Conservation (phyloP, 2,329 filamentous ascomycete species). For the Rutstroemia sp. region DNA sequence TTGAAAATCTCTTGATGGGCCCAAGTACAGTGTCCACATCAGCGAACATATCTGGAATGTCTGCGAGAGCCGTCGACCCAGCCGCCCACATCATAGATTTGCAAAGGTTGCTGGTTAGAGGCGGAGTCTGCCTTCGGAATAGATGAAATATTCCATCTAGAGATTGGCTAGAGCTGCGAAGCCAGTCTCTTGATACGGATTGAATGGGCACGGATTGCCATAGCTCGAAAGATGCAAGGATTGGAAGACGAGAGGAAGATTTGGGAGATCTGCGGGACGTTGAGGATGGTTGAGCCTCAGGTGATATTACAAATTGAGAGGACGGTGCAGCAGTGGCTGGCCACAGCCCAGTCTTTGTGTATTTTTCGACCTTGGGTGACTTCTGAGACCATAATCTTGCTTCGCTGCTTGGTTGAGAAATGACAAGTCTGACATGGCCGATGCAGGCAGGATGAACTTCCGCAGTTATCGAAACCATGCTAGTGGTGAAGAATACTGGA, state of each 20-base stretch:
- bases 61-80: too few relatives aligned
- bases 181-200: not conserved
- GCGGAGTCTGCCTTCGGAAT: not conserved
- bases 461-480: not conserved
- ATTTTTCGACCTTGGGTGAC: too few relatives aligned
- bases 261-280: not conserved
- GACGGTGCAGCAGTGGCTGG: too few relatives aligned
- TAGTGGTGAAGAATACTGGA: conserved; percentile 13
- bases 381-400: too few relatives aligned
- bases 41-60: not conserved
- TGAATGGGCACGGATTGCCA: not conserved
- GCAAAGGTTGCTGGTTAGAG: not conserved
- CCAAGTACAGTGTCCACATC: not conserved
- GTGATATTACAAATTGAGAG: too few relatives aligned
- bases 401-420: too few relatives aligned
- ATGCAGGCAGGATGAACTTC: conserved; percentile 15
- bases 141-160: not conserved
- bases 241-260: not conserved
- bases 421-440: conserved; percentile 3
- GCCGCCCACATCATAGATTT: not conserved
- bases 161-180: not conserved
- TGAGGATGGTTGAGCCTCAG: not conserved
- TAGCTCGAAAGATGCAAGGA: not conserved
- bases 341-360: too few relatives aligned
- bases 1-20: not conserved